Percentiles rank a stretch among this genome's conserved stretches.
phyloP scores from a whole-genome alignment of 1,284 basidiomycete genomes.

The Earliella scabrosa region DNA sequence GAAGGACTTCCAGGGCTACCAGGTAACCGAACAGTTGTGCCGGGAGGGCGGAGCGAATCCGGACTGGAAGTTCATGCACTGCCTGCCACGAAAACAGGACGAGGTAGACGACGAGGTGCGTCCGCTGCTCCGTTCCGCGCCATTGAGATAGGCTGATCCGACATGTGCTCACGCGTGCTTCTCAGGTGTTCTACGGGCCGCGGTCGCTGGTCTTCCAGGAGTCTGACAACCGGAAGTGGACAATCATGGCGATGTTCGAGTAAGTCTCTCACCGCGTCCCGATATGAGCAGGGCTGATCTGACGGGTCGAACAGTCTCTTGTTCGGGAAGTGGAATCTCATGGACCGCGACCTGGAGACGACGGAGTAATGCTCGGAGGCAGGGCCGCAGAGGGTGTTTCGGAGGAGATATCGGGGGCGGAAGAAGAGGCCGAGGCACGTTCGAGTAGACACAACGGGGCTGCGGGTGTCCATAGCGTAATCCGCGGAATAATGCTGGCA shows the following conservation, averaged over 20 bases:
- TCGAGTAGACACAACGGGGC: background rate
- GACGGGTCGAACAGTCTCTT: conserved; percentile 39
- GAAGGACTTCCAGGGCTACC: conserved; percentile 90
- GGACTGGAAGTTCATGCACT: conserved; percentile 97
- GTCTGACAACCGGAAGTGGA: conserved; percentile 92
- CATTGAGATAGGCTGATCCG: conserved; percentile 9
- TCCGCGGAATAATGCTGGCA: conserved; percentile 14
- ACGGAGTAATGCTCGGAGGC: conserved; percentile 10
- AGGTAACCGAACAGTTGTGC: conserved; percentile 90
- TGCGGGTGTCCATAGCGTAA: conserved; percentile 9
- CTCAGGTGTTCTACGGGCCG: conserved; percentile 75
- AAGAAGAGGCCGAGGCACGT: background rate
- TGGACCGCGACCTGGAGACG: conserved; percentile 2
- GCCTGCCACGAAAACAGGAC: conserved; percentile 89
- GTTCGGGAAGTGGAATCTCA: conserved; percentile 54
- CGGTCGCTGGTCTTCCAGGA: conserved; percentile 79
- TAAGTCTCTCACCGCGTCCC: conserved; percentile 44
- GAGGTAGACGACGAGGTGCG: conserved; percentile 93
- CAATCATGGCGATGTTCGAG: conserved; percentile 90
- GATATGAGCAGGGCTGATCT: conserved; percentile 10
- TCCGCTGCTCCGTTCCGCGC: background rate
- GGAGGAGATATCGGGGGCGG: background rate
- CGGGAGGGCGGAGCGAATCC: conserved; percentile 80
- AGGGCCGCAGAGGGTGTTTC: background rate
- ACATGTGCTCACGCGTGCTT: background rate